These are phyloP conservation scores for Zasmidium citrigriseum DNA, from an alignment of 2,329 filamentous ascomycete species.

Conservation along the genomic window DNA sequence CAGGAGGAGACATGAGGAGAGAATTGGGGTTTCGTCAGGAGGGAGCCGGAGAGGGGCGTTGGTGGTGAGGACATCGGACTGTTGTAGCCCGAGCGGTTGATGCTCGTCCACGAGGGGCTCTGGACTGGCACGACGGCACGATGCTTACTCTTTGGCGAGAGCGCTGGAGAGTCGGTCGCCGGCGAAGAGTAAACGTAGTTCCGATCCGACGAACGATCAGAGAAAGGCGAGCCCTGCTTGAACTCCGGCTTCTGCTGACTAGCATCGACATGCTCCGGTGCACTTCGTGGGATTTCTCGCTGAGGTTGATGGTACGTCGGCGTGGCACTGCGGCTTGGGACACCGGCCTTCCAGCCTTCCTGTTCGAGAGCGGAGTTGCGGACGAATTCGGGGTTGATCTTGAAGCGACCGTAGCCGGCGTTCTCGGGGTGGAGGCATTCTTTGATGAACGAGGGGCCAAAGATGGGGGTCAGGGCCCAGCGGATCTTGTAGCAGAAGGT, in stretches of 20 bases:
- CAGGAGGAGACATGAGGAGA: conserved; percentile 24
- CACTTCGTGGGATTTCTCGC: conserved; percentile 22
- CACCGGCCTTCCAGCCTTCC: conserved; percentile 34
- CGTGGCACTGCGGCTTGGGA: conserved; percentile 16
- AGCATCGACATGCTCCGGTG: conserved; percentile 17
- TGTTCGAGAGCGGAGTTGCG: conserved; percentile 40
- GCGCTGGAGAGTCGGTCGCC: conserved; percentile 21
- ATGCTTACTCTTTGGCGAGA: conserved; percentile 34
- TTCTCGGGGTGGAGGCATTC: conserved; percentile 67
- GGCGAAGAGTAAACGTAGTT: conserved; percentile 16
- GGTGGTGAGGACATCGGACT: conserved; percentile 4
- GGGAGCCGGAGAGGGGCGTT: conserved; percentile 11
- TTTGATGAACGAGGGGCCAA: conserved; percentile 77
- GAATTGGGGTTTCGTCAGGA: conserved; percentile 24
- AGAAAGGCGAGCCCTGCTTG: conserved; percentile 29
- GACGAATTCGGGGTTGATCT: conserved; percentile 43
- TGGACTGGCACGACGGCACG: conserved; percentile 1
- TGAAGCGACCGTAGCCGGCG: conserved; percentile 54
- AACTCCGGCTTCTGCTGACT: conserved; percentile 20
- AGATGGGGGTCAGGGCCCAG: conserved; percentile 83
- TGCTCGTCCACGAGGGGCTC: conserved; percentile 25
- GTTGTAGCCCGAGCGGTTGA: conserved; percentile 23
- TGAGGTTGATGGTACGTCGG: conserved; percentile 7
- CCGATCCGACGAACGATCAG: conserved; percentile 10
- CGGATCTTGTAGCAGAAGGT: conserved; percentile 89